Conservation (phyloP, 1,284 basidiomycete species). For the Thecaphora frezii region DNA sequence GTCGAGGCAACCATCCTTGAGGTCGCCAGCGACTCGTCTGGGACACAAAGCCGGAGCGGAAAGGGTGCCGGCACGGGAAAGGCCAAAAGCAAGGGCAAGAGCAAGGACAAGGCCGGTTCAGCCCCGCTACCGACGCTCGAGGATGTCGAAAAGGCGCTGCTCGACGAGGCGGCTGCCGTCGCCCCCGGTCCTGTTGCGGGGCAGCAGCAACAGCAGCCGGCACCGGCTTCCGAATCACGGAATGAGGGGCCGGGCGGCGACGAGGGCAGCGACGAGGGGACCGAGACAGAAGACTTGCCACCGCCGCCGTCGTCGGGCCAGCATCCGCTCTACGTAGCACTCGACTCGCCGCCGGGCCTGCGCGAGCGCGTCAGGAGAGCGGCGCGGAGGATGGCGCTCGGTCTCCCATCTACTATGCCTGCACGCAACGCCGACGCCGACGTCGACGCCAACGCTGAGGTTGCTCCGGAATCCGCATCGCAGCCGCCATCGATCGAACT, state of each 20-base stretch:
- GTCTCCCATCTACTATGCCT: slow-evolving; percentile 9
- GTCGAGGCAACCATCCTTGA: slow-evolving; percentile 11
- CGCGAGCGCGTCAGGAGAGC: slow-evolving; percentile 27
- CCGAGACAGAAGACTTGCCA: neutral
- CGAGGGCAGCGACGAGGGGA: slow-evolving; percentile 6
- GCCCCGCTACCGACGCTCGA: slow-evolving; percentile 6
- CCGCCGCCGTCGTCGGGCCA: too few species aligned
- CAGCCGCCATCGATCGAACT: slow-evolving; percentile 9
- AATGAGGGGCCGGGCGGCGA: neutral
- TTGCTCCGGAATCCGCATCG: slow-evolving; percentile 13
- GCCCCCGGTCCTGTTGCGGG: too few species aligned
- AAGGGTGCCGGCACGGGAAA: neutral
- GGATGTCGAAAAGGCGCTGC: slow-evolving; percentile 7
- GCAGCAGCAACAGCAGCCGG: too few species aligned
- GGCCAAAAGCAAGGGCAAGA: neutral
- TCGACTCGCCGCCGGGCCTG: slow-evolving; percentile 27
- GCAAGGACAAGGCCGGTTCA: neutral
- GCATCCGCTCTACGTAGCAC: slow-evolving; percentile 18
- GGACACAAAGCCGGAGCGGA: neutral
- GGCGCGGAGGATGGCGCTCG: slow-evolving; percentile 29
- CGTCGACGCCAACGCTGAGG: too few species aligned
- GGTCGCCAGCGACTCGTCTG: neutral
- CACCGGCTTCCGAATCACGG: neutral
- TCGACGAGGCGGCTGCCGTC: neutral
- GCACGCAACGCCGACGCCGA: too few species aligned